Percentiles rank a stretch among this genome's conserved stretches.
These are phyloP conservation scores for Cercospora sp. DNA, from an alignment of 2,329 filamentous ascomycete genomes.

Conservation along the genomic window DNA sequence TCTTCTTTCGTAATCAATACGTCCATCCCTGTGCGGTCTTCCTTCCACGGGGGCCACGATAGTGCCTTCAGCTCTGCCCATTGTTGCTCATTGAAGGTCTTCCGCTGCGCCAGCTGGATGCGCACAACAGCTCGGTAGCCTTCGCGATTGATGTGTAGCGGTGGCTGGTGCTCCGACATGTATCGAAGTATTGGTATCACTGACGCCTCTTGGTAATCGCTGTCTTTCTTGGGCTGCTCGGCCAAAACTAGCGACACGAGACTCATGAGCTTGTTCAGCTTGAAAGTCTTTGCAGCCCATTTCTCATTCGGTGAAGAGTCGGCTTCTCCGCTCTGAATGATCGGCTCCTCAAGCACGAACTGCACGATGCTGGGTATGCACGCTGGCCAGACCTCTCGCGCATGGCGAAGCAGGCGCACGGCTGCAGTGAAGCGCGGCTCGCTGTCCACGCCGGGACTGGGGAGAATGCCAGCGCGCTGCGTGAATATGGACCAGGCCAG, in stretches of 20 bases:
- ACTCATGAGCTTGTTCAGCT: constrained; percentile 35
- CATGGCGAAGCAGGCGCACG: constrained; percentile 52
- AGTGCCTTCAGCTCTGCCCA: constrained; percentile 61
- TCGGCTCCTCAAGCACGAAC: constrained; percentile 10
- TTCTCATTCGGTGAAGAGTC: background rate
- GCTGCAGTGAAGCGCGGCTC: constrained; percentile 42
- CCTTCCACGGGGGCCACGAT: constrained; percentile 67
- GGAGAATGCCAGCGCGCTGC: background rate
- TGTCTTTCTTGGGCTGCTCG: constrained; percentile 52
- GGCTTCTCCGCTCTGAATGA: background rate
- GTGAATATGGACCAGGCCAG: constrained; percentile 11
- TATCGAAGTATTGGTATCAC: constrained; percentile 58
- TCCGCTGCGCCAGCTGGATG: constrained; percentile 59
- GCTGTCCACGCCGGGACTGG: constrained; percentile 12
- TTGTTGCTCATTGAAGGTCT: constrained; percentile 56
- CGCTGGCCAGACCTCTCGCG: constrained; percentile 52
- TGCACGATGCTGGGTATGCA: constrained; percentile 37
- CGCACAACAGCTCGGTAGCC: constrained; percentile 59
- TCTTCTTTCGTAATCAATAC: constrained; percentile 57
- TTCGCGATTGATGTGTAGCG: constrained; percentile 56
- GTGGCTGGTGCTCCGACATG: constrained; percentile 57
- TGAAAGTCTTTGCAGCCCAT: constrained; percentile 13
- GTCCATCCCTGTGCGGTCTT: constrained; percentile 61
- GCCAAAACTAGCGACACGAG: constrained; percentile 43
- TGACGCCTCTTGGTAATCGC: constrained; percentile 55